Base-by-base conservation (phyloP, 208 protist species). In the Leptomonas seymouri region DNA sequence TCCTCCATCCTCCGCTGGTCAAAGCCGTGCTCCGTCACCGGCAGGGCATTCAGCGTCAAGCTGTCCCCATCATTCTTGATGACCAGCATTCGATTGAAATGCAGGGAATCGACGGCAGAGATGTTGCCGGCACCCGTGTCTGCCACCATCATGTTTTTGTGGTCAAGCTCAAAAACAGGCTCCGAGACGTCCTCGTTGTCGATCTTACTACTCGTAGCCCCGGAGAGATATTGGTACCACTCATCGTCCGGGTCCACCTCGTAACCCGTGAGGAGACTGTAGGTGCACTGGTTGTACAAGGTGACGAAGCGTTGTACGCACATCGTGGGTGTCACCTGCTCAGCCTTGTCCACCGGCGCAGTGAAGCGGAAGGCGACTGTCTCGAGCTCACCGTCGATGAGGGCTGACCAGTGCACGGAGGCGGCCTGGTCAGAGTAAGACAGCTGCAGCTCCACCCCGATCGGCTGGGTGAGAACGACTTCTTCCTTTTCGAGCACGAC, bases 271-370 rank as follows among this genome's bases (percentile, higher is more conserved):
- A 85, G 54, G 21, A 82, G 58, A 41, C 72, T 76, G 70, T 91
- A 91, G 21, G 71, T 80, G 67, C 86, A 91, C 28, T 75, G 71
- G 65, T 91, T 91, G 77, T 81, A 91, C 28, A 87, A 50, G 27
- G 81, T 65, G 1, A 88, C 74, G 67, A 87, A 88, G 28, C 54
- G 39, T 14, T 61, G 59, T 53, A 77, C 71, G 63, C 63, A 54
- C 71, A 66, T 59, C 56, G 27, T 61, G 20, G 71, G 54, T 25
- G 61, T 51, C 63, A 66, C 63, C 41, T 49, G 23, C 8, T 30
- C 63, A 1, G 45, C 45, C 15, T 14, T 49, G 30, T 16, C 67
- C 36, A 18, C 27, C 21, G 58, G 57, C 15, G 76, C 72, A 25
- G 58, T 63, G 71, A 91, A 91, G 61, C 73, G 73, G 45, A 91